Conservation (phyloP, 306 rosid species). For the Quillaja saponaria region DNA sequence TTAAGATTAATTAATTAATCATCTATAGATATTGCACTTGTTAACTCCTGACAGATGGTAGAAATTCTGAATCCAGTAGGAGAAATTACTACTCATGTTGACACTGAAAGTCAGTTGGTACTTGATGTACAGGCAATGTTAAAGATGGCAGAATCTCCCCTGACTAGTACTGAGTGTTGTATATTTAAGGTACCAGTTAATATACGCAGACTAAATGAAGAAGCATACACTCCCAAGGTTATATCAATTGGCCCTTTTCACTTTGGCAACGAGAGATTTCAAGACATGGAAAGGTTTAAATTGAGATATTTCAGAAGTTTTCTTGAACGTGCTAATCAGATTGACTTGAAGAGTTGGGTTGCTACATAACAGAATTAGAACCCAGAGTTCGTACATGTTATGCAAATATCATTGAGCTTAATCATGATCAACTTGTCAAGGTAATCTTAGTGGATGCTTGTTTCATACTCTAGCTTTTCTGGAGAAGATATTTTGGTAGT, state of each 20-base stretch:
- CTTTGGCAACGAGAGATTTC: too few species aligned
- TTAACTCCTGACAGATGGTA: too few species aligned
- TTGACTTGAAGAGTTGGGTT: not conserved
- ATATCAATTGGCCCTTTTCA: too few species aligned
- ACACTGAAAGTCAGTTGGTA: too few species aligned
- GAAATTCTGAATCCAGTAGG: too few species aligned
- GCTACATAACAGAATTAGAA: not conserved
- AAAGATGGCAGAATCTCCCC: not conserved
- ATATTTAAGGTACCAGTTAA: not conserved
- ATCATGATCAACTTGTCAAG: not conserved
- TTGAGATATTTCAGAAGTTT: too few species aligned
- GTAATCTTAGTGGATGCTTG: slow-evolving; percentile 3
- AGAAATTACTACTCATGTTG: too few species aligned
- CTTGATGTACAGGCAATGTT: not conserved
- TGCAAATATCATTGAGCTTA: not conserved
- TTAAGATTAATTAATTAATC: too few species aligned
- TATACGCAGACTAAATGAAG: not conserved
- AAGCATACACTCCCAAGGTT: not conserved
- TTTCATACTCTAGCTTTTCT: slow-evolving; percentile 12
- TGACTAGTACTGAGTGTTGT: not conserved
- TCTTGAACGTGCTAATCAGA: not conserved
- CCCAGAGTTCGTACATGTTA: not conserved
- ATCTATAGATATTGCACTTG: too few species aligned
- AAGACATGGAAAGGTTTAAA: too few species aligned
- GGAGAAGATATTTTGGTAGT: accelerated